phyloP scores from a whole-genome alignment of 2,329 filamentous ascomycete genomes.

The Pyrenochaeta sp. region DNA sequence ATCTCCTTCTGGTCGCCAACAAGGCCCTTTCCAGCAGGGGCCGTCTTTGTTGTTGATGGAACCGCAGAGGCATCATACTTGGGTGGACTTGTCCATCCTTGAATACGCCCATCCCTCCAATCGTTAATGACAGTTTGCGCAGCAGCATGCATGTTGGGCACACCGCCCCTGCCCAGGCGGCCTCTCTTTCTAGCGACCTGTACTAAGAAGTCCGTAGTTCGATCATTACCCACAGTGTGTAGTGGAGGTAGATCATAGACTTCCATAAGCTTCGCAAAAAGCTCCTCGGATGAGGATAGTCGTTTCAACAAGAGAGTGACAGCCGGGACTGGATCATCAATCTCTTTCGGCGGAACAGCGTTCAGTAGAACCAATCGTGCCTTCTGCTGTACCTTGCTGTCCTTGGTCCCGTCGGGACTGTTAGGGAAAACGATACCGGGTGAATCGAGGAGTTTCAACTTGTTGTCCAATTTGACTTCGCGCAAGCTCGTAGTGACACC shows the following conservation, averaged over 20 bases:
- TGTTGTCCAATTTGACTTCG: slow-evolving; percentile 92
- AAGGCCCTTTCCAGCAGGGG: slow-evolving; percentile 40
- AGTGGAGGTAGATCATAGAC: slow-evolving; percentile 87
- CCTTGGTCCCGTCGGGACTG: slow-evolving; percentile 53
- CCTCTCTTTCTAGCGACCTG: slow-evolving; percentile 95
- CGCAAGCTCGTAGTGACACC: slow-evolving; percentile 90
- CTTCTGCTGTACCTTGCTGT: slow-evolving; percentile 71
- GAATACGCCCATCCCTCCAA: slow-evolving; percentile 93
- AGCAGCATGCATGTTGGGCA: slow-evolving; percentile 86
- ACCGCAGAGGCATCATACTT: slow-evolving; percentile 66
- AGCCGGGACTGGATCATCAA: slow-evolving; percentile 88
- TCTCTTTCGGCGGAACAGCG: slow-evolving; percentile 90
- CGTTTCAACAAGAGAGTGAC: slow-evolving; percentile 84
- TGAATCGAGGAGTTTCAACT: slow-evolving; percentile 90
- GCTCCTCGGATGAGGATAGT: slow-evolving; percentile 73
- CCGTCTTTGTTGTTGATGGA: slow-evolving; percentile 48
- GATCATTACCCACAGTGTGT: slow-evolving; percentile 71
- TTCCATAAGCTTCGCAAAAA: slow-evolving; percentile 79
- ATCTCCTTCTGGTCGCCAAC: slow-evolving; percentile 78
- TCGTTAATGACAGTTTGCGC: slow-evolving; percentile 96
- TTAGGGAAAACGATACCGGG: slow-evolving; percentile 94
- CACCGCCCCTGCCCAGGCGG: slow-evolving; percentile 83
- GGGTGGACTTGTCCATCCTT: slow-evolving; percentile 87
- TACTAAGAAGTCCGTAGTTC: slow-evolving; percentile 88
- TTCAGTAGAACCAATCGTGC: slow-evolving; percentile 88